Base-by-base conservation (phyloP, 768 basidiomycete genomes). In the Coprinellus aureogranulatus region DNA sequence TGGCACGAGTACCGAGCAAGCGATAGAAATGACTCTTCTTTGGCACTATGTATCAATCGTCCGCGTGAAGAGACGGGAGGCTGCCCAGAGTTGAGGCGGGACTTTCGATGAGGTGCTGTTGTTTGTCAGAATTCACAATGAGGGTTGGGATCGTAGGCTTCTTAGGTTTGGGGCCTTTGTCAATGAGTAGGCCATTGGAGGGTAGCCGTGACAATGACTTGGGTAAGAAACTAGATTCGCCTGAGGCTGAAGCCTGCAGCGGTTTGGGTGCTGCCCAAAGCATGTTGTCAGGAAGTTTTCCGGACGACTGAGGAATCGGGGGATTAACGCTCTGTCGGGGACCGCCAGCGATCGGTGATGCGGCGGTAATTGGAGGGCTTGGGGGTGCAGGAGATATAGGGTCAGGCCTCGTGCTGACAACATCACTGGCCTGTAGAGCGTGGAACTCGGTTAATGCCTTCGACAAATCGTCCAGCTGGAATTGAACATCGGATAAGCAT, bases 401-500 rank as follows among this genome's bases (percentile, higher is more conserved):
- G 44, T 67, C 70, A 28, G 70, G 65, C 46, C 71, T 66, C 18
- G 72, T 63, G 25, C 69, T 65, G 3, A 71, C 63, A 54, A 78
- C 75, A 25, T 78, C 72, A 4, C 80, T 81, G 9, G 73, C 72
- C 65, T 77, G 76, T 37, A 81, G 71, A 8, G 77, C 72, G 61
- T 83, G 81, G 61, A 84, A 82, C 51, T 78, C 74, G 14, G 77
- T 76, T 23, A 82, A 70, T 1, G 79, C 75, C 59, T 72, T 74
- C 2, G 81, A 81, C 3, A 89, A 75, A 22, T 84, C 80, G 62
- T 83, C 85, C 27, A 89, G 72, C 87, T 88, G 61, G 12, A 11
- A 44, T 16, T 8, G 41, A 44, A 44, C 16, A 22, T 27, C 28
- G 53, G 56, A n/a, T 28, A 56, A 56, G 56, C 37, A 30, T 54